Evolutionary conservation across 148 eudicot species (phyloP), one percentile per base, ranked within the genome.

Genomic region (Oxyria digyna): DNA sequence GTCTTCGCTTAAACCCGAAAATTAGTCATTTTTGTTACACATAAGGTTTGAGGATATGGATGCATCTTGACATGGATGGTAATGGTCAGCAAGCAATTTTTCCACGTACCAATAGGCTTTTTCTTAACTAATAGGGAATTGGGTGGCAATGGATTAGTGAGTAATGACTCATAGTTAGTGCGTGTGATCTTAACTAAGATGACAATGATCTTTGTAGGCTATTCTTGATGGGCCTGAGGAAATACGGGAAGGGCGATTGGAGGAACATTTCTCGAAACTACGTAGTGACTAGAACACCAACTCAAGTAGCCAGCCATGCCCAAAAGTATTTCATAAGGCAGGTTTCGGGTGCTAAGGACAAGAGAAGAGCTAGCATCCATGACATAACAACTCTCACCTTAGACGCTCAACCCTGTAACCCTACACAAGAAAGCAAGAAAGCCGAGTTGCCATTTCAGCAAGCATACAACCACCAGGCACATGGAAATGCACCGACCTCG

Each of bases 241-340:
- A 95, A 82, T 87, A 95, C 67, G 99, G 99, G 41, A 95, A 95
- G 69, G 99, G 99, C 6, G 99, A 95, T 46, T 95, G 99, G 99
- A 85, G 99, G 77, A 95, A 95, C 83, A 95, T 95, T 20, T 95
- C 99, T 0, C 80, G 99, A 63, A 89, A 91, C 40, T 95, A 74
- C 42, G 99, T 95, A 76, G 81, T 84, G 6, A 87, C 89, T 6
- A 81, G 99, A 69, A 95, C 99, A 27, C 97, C 99, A 29, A 95
- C 99, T 13, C 99, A 95, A 73, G 99, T 95, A 8, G 99, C 99
- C 11, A 95, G 99, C 75, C 99, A 95, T 75, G 99, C 99, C 67
- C 99, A 95, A 57, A 95, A 95, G 73, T 95, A 95, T 80, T 95
- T 87, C 82, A 85, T 91, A 52, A 74, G 99, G 75, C 99, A 91